phyloP scores from a whole-genome alignment of 306 rosid species.

The Dryas alaskensis region DNA sequence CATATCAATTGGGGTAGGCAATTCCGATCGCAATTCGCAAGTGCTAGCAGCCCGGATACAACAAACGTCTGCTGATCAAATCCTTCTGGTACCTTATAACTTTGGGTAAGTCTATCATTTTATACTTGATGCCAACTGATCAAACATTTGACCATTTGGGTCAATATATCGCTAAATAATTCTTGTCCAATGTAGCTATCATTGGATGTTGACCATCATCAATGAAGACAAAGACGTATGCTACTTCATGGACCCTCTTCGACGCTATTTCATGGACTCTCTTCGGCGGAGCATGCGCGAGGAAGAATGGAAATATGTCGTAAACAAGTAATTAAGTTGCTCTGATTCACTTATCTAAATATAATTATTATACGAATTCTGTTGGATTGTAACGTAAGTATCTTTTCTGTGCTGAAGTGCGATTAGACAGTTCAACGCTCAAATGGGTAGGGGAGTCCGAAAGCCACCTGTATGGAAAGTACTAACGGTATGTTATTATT shows the following conservation, averaged over 20 bases:
- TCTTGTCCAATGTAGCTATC: conserved; percentile 9
- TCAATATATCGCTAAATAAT: neutral
- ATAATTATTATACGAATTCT: neutral
- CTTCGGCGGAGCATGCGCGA: conserved; percentile 16
- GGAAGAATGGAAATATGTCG: conserved; percentile 22
- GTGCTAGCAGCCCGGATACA: conserved; percentile 5
- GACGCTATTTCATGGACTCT: conserved; percentile 21
- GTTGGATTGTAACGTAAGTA: neutral
- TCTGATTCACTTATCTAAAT: neutral
- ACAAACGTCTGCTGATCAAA: conserved; percentile 2
- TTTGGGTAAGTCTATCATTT: conserved; percentile 1
- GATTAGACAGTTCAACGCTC: conserved; percentile 8
- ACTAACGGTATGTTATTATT: neutral
- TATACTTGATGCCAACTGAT: neutral
- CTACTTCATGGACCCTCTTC: conserved; percentile 20
- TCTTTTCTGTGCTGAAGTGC: conserved; percentile 9
- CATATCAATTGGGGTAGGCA: conserved; percentile 1
- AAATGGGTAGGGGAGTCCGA: conserved; percentile 2
- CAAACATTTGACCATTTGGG: neutral
- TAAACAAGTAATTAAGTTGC: conserved; percentile 8
- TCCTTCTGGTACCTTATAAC: conserved; percentile 19
- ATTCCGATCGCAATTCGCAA: conserved; percentile 3
- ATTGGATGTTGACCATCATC: conserved; percentile 18
- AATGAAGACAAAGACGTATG: conserved; percentile 13
- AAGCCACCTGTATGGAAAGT: conserved; percentile 12